These are phyloP conservation scores for Gillenia trifoliata DNA, from an alignment of 306 rosid genomes.

Conservation along the genomic window DNA sequence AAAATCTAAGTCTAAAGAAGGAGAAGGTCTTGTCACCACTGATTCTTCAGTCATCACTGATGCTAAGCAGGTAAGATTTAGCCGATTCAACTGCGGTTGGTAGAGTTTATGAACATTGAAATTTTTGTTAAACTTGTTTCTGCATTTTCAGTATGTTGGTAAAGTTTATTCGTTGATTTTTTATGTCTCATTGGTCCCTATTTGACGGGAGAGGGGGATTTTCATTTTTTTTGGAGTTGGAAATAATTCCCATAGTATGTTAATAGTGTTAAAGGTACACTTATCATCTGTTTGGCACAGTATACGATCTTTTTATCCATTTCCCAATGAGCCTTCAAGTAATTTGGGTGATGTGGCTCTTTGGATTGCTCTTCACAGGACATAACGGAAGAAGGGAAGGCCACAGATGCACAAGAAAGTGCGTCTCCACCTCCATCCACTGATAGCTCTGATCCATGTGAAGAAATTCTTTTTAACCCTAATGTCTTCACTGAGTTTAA, in stretches of 20 bases:
- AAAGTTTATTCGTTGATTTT: neutral
- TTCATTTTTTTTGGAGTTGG: neutral
- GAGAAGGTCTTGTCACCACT: conserved; percentile 20
- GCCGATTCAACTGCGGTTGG: conserved; percentile 8
- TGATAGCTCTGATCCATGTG: conserved; percentile 32
- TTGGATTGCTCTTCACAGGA: conserved; percentile 40
- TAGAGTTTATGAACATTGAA: conserved; percentile 10
- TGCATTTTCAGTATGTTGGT: neutral
- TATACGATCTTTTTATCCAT: neutral
- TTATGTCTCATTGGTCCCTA: neutral
- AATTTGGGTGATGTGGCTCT: conserved; percentile 1
- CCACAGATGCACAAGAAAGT: conserved; percentile 41
- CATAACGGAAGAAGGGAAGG: conserved; percentile 36
- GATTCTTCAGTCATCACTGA: conserved; percentile 40
- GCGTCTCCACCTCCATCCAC: conserved; percentile 31
- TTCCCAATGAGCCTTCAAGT: neutral
- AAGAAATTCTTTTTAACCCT: conserved; percentile 78
- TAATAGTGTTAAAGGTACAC: neutral
- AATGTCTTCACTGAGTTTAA: conserved; percentile 91
- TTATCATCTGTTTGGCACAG: neutral
- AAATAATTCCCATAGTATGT: neutral
- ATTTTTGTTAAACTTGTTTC: neutral
- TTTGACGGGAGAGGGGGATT: neutral
- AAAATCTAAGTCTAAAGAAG: conserved; percentile 50
- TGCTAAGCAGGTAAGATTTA: conserved; percentile 36